Base-by-base conservation (phyloP, 306 rosid genomes). In the Nissolia schottii region DNA sequence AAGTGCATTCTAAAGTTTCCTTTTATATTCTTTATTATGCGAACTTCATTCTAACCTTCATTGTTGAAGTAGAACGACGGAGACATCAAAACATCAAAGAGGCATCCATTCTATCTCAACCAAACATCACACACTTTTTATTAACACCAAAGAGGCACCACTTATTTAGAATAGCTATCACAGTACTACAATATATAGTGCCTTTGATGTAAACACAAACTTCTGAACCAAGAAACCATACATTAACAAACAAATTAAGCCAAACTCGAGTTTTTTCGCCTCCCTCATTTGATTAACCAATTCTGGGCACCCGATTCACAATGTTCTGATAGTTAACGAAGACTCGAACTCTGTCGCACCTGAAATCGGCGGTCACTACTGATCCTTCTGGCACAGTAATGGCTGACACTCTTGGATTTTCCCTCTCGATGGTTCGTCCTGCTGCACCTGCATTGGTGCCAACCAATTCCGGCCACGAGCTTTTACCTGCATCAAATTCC, bases 391-490 rank as follows among this genome's bases (percentile, higher is more conserved):
- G 49, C 28, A 87, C 37, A 7, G 81, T 78, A 6, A 1, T 64
- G 13, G 81, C 86, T 7, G 18, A 29, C 20, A 85, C 84, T 1
- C 31, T 16, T 1, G 81, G 66, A n/a, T 89, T 87, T 53, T 87
- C 88, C 2, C 38, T 75, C 73, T 62, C 56, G 19, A 85, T 71
- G 2, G 28, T 79, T 60, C 56, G 59, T 51, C 38, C 57, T 3
- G 88, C 96, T 6, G 27, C 75, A 48, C 69, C 53, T 58, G 84
- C 89, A 3, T 77, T 11, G 20, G 37, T 61, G 10, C 92, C 90
- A 3, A 89, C 69, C 64, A 87, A 74, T 75, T 87, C 90, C 0
- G 82, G 79, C 92, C 96, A 87, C 13, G 92, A 71, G 19, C 41
- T 64, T 70, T 89, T 89, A 20, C 89, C 88, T 83, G 11, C 56